Percentiles rank a stretch among this genome's conserved stretches.
Conservation (phyloP, 768 basidiomycete genomes). For the Tylopilus sp. region DNA sequence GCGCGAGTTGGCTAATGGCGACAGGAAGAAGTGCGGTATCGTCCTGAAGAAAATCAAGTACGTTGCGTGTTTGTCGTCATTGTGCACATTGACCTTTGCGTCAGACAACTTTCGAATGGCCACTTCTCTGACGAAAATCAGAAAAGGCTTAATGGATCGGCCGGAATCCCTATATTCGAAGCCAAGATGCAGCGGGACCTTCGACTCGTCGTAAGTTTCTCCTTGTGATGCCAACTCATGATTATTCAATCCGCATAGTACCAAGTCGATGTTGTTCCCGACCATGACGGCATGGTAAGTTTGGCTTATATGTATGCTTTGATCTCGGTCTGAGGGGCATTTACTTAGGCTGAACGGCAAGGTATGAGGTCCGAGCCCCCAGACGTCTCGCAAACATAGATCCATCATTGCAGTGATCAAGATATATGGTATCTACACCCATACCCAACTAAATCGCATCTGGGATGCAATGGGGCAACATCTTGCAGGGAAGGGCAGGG, state of each 20-base stretch:
- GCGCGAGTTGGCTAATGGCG: constrained; percentile 43
- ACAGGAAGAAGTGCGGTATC: constrained; percentile 47
- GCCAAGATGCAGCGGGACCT: constrained; percentile 61
- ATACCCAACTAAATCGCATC: constrained; percentile 44
- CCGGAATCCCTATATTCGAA: constrained; percentile 59
- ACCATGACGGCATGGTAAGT: constrained; percentile 34
- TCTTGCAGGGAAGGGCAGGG: constrained; percentile 42
- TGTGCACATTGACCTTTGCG: background rate
- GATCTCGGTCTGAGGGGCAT: background rate
- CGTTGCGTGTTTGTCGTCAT: constrained; percentile 7
- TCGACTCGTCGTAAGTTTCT: constrained; percentile 44
- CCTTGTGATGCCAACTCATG: background rate
- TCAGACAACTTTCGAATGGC: constrained; percentile 65
- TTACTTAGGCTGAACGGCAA: constrained; percentile 37
- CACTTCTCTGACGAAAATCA: constrained; percentile 70
- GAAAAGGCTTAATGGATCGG: constrained; percentile 48
- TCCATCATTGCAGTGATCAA: constrained; percentile 36
- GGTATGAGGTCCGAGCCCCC: constrained; percentile 20
- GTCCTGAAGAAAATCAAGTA: constrained; percentile 70
- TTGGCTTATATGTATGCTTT: background rate
- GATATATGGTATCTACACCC: constrained; percentile 50
- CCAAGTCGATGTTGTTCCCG: constrained; percentile 45
- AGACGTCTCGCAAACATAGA: background rate
- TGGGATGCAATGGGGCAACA: constrained; percentile 47
- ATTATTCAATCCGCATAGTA: constrained; percentile 34